Percentiles rank a stretch among this genome's conserved stretches.
These are phyloP conservation scores for Metschnikowia bowlesiae DNA, from an alignment of 805 yeast species.

Conservation along the genomic window DNA sequence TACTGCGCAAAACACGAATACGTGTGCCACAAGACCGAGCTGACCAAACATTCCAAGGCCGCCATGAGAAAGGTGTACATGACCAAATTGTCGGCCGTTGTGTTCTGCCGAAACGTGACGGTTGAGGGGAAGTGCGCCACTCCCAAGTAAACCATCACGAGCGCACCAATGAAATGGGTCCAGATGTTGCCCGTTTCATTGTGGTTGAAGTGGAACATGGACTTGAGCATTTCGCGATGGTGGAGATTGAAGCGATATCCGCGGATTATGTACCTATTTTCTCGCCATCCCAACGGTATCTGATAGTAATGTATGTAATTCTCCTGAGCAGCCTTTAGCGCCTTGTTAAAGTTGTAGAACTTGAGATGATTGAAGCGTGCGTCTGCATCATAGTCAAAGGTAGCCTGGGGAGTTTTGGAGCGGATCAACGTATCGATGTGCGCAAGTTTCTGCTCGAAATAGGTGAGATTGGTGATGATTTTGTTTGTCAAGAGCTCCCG, in stretches of 20 bases:
- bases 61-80: constrained; percentile 65
- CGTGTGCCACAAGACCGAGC: constrained; percentile 89
- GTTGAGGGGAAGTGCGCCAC: constrained; percentile 62
- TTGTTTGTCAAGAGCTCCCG: constrained; percentile 32
- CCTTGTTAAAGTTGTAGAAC: constrained; percentile 37
- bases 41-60: constrained; percentile 68
- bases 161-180: constrained; percentile 78
- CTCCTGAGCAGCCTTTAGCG: constrained; percentile 26
- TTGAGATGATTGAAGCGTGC: constrained; percentile 31
- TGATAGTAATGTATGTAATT: constrained; percentile 67
- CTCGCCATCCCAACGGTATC: constrained; percentile 90
- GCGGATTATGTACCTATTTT: constrained; percentile 74
- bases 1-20: constrained; percentile 72
- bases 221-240: constrained; percentile 54
- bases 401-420: constrained; percentile 28
- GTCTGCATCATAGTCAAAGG: constrained; percentile 24
- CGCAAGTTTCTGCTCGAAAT: constrained; percentile 37
- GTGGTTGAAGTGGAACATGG: constrained; percentile 60
- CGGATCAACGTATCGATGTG: constrained; percentile 37
- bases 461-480: constrained; percentile 39
- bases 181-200: constrained; percentile 92
- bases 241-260: constrained; percentile 82
- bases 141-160: constrained; percentile 52
- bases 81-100: constrained; percentile 45
- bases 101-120: constrained; percentile 38